phyloP scores from a whole-genome alignment of 306 rosid genomes.

The Pyrus bretschneideri region DNA sequence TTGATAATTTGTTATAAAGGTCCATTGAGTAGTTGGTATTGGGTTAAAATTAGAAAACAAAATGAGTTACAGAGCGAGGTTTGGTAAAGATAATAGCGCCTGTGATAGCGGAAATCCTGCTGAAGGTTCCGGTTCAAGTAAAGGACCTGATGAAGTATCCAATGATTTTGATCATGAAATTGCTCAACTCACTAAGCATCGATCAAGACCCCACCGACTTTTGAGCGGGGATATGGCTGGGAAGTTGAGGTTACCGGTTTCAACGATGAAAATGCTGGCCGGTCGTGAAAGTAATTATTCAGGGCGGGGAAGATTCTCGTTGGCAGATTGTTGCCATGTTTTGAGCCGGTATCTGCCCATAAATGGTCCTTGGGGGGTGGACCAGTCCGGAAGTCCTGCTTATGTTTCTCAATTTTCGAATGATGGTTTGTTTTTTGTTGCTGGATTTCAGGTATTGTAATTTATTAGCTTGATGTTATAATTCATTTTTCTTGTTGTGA shows the following conservation, averaged over 20 bases:
- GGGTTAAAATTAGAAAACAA: neutral
- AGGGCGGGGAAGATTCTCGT: conserved; percentile 78
- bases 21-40: neutral
- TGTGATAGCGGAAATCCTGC: conserved; percentile 29
- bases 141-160: conserved; percentile 25
- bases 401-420: conserved; percentile 87
- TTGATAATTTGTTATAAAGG: neutral
- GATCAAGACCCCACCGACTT: conserved; percentile 52
- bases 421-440: conserved; percentile 77
- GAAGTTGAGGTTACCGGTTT: conserved; percentile 51
- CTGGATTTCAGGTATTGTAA: conserved; percentile 73
- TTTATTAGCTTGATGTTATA: neutral
- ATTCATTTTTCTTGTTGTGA: neutral
- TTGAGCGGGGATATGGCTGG: conserved; percentile 43
- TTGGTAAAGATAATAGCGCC: conserved; percentile 38
- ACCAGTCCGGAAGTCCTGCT: conserved; percentile 63
- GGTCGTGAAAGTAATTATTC: conserved; percentile 76
- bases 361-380: conserved; percentile 85
- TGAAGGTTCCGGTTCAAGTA: conserved; percentile 33
- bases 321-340: conserved; percentile 78
- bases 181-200: conserved; percentile 56
- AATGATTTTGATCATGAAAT: conserved; percentile 57
- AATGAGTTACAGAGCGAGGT: neutral
- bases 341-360: conserved; percentile 84
- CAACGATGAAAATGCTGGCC: conserved; percentile 85